Conservation (phyloP, 495 filamentous ascomycete species). For the Trichoderma gamsii region DNA sequence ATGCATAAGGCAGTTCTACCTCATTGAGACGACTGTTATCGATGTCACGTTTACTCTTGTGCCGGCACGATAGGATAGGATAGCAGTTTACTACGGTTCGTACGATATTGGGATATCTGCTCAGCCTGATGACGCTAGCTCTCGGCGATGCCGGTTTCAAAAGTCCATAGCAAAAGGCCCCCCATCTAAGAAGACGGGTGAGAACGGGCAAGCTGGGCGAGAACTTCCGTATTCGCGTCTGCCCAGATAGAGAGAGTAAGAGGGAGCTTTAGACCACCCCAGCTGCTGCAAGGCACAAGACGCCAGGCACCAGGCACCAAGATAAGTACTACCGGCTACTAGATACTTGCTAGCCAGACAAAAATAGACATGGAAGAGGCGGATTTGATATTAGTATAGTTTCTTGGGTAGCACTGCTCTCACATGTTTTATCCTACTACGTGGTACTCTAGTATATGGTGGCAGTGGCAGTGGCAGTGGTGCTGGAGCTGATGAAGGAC, state of each 20-base stretch:
- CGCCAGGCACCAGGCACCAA: not conserved
- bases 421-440: too few species aligned
- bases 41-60: too few species aligned
- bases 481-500: not conserved
- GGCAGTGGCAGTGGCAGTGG: not conserved
- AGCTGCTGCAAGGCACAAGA: constrained; percentile 5
- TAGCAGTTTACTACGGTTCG: not conserved
- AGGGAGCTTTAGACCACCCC: not conserved
- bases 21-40: too few species aligned
- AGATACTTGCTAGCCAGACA: not conserved
- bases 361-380: not conserved
- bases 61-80: not conserved
- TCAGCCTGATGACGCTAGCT: not conserved
- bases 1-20: too few species aligned
- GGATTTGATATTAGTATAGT: not conserved
- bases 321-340: too few species aligned
- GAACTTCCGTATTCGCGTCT: not conserved
- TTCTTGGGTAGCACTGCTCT: too few species aligned
- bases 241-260: not conserved
- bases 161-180: not conserved
- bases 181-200: not conserved
- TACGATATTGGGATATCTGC: not conserved
- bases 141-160: constrained; percentile 7
- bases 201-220: not conserved
- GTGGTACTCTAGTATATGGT: not conserved